phyloP scores from a whole-genome alignment of 2,329 filamentous ascomycete genomes.

The Neoascochyta sp. region DNA sequence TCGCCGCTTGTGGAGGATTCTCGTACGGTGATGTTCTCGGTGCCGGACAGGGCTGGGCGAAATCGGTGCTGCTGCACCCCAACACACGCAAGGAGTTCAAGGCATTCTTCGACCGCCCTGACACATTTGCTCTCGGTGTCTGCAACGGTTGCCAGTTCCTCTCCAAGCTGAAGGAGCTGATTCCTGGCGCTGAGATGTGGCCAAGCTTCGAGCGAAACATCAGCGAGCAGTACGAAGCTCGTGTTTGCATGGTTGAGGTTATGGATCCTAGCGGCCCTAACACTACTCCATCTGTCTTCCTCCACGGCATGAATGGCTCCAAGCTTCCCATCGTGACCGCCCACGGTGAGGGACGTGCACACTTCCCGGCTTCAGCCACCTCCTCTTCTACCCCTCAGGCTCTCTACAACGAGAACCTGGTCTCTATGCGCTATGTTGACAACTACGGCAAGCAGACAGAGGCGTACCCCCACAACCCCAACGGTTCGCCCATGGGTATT shows the following conservation, averaged over 20 bases:
- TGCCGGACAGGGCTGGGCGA: slow-evolving; percentile 95
- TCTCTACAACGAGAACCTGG: slow-evolving; percentile 64
- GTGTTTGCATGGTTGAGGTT: slow-evolving; percentile 80
- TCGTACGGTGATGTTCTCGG: slow-evolving; percentile 90
- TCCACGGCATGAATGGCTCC: slow-evolving; percentile 81
- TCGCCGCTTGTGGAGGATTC: slow-evolving; percentile 96
- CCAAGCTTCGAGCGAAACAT: slow-evolving; percentile 81
- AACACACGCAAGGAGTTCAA: slow-evolving; percentile 73
- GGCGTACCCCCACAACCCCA: slow-evolving; percentile 84
- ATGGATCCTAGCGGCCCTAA: slow-evolving; percentile 52
- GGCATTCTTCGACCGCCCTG: slow-evolving; percentile 77
- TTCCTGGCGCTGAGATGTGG: slow-evolving; percentile 79
- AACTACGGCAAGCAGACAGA: slow-evolving; percentile 74
- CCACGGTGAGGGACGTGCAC: slow-evolving; percentile 84
- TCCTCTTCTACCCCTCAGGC: slow-evolving; percentile 42
- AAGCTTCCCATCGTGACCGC: slow-evolving; percentile 81
- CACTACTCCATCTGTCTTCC: slow-evolving; percentile 66
- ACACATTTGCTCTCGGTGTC: slow-evolving; percentile 90
- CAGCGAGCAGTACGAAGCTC: slow-evolving; percentile 85
- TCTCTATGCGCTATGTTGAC: slow-evolving; percentile 80
- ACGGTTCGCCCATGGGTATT: slow-evolving; percentile 77
- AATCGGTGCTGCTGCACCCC: slow-evolving; percentile 81
- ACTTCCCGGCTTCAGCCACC: slow-evolving; percentile 41
- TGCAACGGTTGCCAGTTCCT: slow-evolving; percentile 99
- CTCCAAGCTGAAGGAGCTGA: slow-evolving; percentile 73